These are phyloP conservation scores for Agaricales sp. DNA, from an alignment of 1,284 basidiomycete genomes.

Conservation along the genomic window DNA sequence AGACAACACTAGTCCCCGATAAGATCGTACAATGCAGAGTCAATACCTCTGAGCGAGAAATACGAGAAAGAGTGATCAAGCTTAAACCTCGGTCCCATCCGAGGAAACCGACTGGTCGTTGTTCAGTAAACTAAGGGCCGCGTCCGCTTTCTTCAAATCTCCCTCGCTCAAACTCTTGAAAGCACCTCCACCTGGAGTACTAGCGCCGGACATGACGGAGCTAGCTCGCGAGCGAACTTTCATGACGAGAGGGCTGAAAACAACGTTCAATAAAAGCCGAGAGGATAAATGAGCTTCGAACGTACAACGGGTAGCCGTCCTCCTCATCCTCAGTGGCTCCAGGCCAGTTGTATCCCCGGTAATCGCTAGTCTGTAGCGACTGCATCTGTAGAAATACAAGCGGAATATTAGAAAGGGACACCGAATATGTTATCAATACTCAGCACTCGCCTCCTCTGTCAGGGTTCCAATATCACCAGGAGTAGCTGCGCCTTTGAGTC, in stretches of 20 bases:
- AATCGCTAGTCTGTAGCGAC: conserved; percentile 76
- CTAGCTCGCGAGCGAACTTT: conserved; percentile 84
- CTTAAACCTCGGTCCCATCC: too few species aligned
- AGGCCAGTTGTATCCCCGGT: conserved; percentile 72
- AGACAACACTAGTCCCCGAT: too few species aligned
- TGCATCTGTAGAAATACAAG: conserved; percentile 65
- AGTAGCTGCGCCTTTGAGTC: conserved; percentile 74
- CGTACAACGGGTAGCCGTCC: conserved; percentile 84
- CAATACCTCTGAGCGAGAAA: too few species aligned
- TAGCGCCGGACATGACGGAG: conserved; percentile 78
- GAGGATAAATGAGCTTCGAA: conserved; percentile 14
- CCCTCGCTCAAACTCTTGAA: conserved; percentile 74
- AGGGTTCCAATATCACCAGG: conserved; percentile 92
- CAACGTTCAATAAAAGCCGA: conserved; percentile 8
- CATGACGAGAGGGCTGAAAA: conserved; percentile 73
- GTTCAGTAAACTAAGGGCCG: conserved; percentile 64
- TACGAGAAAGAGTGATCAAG: too few species aligned
- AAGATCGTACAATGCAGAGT: too few species aligned
- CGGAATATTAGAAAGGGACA: conserved; percentile 5
- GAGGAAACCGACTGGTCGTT: conserved; percentile 13
- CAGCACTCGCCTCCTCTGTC: conserved; percentile 65
- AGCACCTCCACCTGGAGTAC: conserved; percentile 76
- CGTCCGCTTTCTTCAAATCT: conserved; percentile 77
- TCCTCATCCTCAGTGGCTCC: conserved; percentile 69
- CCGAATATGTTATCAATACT: conserved; percentile 3